Percentiles rank a stretch among this genome's conserved stretches.
Conservation (phyloP, 2,329 filamentous ascomycete species). For the Aspergillus sp. region DNA sequence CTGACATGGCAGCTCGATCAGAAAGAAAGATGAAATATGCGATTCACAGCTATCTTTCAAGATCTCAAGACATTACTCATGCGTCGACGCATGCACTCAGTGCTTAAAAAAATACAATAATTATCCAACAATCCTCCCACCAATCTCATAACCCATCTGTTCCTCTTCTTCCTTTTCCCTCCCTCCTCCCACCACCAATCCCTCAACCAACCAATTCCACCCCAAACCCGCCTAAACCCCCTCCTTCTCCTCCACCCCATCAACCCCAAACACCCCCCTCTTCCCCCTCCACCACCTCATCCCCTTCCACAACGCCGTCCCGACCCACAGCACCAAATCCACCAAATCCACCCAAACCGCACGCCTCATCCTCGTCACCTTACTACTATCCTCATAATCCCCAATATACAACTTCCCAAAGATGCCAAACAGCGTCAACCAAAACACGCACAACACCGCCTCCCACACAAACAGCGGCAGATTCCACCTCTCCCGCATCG, state of each 20-base stretch:
- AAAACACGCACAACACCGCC: slow-evolving; percentile 71
- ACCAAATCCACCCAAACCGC: slow-evolving; percentile 81
- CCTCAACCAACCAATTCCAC: background rate
- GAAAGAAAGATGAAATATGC: background rate
- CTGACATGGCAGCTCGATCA: background rate
- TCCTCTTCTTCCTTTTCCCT: background rate
- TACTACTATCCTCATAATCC: slow-evolving; percentile 13
- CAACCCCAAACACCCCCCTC: slow-evolving; percentile 11
- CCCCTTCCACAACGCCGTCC: slow-evolving; percentile 53
- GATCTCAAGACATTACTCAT: background rate
- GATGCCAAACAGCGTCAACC: slow-evolving; percentile 78
- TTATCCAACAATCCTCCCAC: too few relatives aligned
- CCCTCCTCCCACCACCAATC: background rate
- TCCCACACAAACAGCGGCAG: slow-evolving; percentile 66
- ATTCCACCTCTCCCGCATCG: slow-evolving; percentile 25
- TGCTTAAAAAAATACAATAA: background rate
- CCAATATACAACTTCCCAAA: slow-evolving; percentile 81
- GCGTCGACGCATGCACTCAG: background rate
- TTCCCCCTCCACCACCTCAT: slow-evolving; percentile 37
- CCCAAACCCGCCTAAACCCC: slow-evolving; percentile 18
- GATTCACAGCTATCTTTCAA: too few relatives aligned
- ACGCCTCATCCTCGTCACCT: slow-evolving; percentile 75
- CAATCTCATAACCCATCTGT: background rate
- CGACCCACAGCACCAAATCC: slow-evolving; percentile 75
- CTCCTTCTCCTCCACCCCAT: slow-evolving; percentile 23